Conservation (phyloP, 805 yeast genomes). For the Schizosaccharomyces pombe region ASM294v3 CU329670.1:3108501-3109000, state of each 20-base stretch:
- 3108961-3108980: too few species aligned
- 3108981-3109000: too few species aligned
- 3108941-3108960: too few species aligned
- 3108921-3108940: neutral
- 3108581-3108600: conserved; percentile 96
- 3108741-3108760: conserved; percentile 89
- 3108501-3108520: conserved; percentile 98
- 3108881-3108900: neutral
- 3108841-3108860: conserved; percentile 72
- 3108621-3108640: conserved; percentile 99
- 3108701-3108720: conserved; percentile 84
- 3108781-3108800: conserved; percentile 87
- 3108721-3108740: conserved; percentile 87
- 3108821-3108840: conserved; percentile 75
- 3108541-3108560: conserved; percentile 96
- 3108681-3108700: conserved; percentile 81
- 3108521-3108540: conserved; percentile 95
- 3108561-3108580: conserved; percentile 98
- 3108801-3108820: conserved; percentile 90
- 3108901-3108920: neutral
- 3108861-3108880: conserved; percentile 81
- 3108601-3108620: conserved; percentile 99
- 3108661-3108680: conserved; percentile 63
- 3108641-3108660: conserved; percentile 98
- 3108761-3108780: conserved; percentile 92